Evolutionary conservation across 306 rosid species (phyloP).

Genomic region (Trichosanthes cucumerina): DNA sequence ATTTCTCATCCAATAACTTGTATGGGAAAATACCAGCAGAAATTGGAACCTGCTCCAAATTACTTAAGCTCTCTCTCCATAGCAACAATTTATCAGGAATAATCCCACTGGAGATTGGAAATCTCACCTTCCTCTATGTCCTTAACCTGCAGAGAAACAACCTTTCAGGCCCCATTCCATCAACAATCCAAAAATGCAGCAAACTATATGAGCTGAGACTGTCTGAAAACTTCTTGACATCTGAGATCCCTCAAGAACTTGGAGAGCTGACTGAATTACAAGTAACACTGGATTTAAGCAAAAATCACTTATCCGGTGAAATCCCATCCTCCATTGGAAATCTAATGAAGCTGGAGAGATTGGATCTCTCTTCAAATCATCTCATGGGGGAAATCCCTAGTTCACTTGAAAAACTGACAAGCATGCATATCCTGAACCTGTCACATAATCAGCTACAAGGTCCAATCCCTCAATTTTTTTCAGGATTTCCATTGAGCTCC

Average conservation of each 20-base stretch:
- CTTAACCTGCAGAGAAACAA: slow-evolving; percentile 56
- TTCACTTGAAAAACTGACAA: slow-evolving; percentile 63
- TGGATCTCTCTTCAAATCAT: slow-evolving; percentile 64
- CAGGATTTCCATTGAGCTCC: slow-evolving; percentile 62
- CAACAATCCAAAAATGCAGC: slow-evolving; percentile 46
- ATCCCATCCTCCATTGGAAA: slow-evolving; percentile 70
- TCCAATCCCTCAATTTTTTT: slow-evolving; percentile 52
- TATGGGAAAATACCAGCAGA: slow-evolving; percentile 54
- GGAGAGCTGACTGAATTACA: slow-evolving; percentile 67
- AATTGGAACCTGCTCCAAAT: slow-evolving; percentile 59
- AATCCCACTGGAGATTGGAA: slow-evolving; percentile 77
- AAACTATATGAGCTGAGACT: slow-evolving; percentile 78
- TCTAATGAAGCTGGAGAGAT: slow-evolving; percentile 72
- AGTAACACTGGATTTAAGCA: slow-evolving; percentile 70
- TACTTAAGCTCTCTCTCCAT: slow-evolving; percentile 70
- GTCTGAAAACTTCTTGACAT: slow-evolving; percentile 57
- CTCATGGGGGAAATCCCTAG: slow-evolving; percentile 56
- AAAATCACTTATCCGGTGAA: slow-evolving; percentile 47
- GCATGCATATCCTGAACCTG: slow-evolving; percentile 70
- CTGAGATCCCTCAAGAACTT: slow-evolving; percentile 52
- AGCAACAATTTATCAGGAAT: slow-evolving; percentile 62
- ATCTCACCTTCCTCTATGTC: slow-evolving; percentile 72
- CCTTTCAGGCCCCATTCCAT: slow-evolving; percentile 64
- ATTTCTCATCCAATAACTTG: slow-evolving; percentile 66
- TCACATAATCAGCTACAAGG: slow-evolving; percentile 70